Conservation (phyloP, 2,329 filamentous ascomycete species). For the Beauveria varroae region DNA sequence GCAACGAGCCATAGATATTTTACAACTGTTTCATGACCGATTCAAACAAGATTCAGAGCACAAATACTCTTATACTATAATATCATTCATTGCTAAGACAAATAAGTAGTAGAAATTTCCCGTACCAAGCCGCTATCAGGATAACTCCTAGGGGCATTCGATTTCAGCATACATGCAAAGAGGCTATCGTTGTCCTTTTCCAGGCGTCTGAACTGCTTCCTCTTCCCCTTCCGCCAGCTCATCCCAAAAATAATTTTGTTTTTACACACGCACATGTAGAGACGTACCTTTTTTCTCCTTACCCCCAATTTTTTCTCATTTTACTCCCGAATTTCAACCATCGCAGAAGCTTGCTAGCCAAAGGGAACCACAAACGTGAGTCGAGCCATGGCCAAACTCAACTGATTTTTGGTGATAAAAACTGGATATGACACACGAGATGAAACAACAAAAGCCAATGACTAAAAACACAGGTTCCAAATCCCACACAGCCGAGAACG, state of each 20-base stretch:
- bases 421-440: not conserved
- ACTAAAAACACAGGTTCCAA: conserved; percentile 7
- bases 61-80: not conserved
- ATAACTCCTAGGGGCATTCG: not conserved
- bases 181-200: not conserved
- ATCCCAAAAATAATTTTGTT: not conserved
- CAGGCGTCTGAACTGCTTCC: not conserved
- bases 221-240: not conserved
- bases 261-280: not conserved
- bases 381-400: not conserved
- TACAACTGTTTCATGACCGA: not conserved
- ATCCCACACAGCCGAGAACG: not conserved
- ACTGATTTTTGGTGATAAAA: not conserved
- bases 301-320: not conserved
- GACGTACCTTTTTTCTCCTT: not conserved
- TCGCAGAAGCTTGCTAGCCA: not conserved
- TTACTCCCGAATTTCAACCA: conserved; percentile 2
- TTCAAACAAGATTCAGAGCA: not conserved
- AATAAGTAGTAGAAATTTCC: not conserved
- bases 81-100: conserved; percentile 4
- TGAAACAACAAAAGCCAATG: not conserved
- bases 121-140: not conserved
- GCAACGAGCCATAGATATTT: not conserved
- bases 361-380: not conserved
- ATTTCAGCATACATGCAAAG: conserved; percentile 1